Evolutionary conservation across 2,329 filamentous ascomycete genomes (phyloP), one percentile per base, ranked within the genome.

Genomic region (Hypoxylon sp.): DNA sequence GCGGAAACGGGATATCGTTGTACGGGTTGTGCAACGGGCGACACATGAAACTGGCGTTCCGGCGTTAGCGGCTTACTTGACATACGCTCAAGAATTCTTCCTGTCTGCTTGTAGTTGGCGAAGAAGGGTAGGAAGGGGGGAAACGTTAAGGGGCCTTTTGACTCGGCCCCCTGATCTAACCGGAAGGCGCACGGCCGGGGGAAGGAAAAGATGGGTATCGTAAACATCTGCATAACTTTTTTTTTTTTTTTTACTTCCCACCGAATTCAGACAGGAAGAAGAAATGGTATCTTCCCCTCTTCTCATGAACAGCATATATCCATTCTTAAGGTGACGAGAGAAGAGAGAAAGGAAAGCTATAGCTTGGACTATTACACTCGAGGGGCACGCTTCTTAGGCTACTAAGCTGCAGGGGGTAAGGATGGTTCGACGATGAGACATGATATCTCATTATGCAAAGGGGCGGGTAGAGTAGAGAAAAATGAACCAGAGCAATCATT

Each of bases 41-140:
- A 73, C 70, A 69, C 71, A 11, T 72, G 68, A 69, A 67, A 41
- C 65, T 53, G 72, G 72, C 72, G 72, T 74, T 72, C 59, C 43
- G 37, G 37, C 37, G 37, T 41, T 41, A 19, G 37, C 37, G 37
- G 37, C 32, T 34, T 11, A 13, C 17, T 17, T 17, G n/a, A 26
- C 24, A 26, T 26, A 26, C 32, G 37, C 47, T 37, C 49, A 43
- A 58, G 39, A 41, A n/a, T n/a, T n/a, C 39, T 46, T 44, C 13
- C 6, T 2, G 15, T 17, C 37, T 19, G 37, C n/a, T 41, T 19
- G 37, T 41, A 17, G 37, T n/a, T 41, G 5, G 37, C 17, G 15
- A 19, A 41, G 37, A 13, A 41, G 34, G 7, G 13, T n/a, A 19
- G 17, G 37, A 39, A 39, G 13, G 13, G 34, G 30, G 30, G 8